Percentiles rank a stretch among this genome's conserved stretches.
phyloP scores from a whole-genome alignment of 345 rosid genomes.

The Brassica juncea region DNA sequence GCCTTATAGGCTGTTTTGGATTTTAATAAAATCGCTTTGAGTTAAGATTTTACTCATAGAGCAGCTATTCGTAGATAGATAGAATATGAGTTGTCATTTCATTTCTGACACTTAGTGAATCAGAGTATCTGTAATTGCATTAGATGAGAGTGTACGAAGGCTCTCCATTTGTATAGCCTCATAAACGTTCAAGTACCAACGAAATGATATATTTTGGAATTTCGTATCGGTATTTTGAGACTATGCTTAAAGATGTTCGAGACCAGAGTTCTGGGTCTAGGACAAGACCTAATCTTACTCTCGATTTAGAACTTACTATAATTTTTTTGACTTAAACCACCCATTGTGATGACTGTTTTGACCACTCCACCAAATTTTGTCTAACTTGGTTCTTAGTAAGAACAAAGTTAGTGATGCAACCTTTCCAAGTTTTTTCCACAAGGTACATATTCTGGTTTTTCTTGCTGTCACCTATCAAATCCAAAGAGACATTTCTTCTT shows the following conservation, averaged over 20 bases:
- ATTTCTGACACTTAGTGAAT: not conserved
- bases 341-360: not conserved
- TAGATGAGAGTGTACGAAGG: not conserved
- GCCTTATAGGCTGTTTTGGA: too few relatives aligned
- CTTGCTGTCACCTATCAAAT: too few relatives aligned
- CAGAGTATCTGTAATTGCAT: not conserved
- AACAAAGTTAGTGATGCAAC: too few relatives aligned
- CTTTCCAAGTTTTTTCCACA: too few relatives aligned
- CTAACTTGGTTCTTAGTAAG: too few relatives aligned
- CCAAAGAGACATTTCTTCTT: too few relatives aligned
- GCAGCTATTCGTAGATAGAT: too few relatives aligned
- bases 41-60: too few relatives aligned
- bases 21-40: too few relatives aligned
- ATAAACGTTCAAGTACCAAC: not conserved
- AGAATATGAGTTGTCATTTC: not conserved
- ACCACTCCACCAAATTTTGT: too few relatives aligned
- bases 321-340: not conserved
- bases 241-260: not conserved
- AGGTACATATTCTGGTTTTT: too few relatives aligned
- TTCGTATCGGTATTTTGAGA: not conserved
- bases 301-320: not conserved
- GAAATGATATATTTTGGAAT: too few relatives aligned
- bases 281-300: not conserved
- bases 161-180: not conserved
- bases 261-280: not conserved